Conservation (phyloP, 805 yeast genomes). For the Candida ipomoeae region DNA sequence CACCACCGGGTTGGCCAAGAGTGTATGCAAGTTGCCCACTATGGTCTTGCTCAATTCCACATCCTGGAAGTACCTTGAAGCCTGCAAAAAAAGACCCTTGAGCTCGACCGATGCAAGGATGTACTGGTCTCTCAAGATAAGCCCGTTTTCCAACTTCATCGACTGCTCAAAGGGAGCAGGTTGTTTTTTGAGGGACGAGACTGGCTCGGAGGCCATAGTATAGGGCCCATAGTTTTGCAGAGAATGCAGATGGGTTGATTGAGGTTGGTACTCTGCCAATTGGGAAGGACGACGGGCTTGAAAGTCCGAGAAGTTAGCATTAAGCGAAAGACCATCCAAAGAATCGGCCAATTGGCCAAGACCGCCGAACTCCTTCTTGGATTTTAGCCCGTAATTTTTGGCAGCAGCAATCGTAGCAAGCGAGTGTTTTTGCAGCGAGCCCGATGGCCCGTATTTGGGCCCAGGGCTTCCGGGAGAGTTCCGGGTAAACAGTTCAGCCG, state of each 20-base stretch:
- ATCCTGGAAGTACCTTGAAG: slow-evolving; percentile 51
- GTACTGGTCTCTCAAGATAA: slow-evolving; percentile 49
- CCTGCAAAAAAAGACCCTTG: slow-evolving; percentile 44
- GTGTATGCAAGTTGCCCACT: slow-evolving; percentile 22
- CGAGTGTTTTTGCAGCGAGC: slow-evolving; percentile 9
- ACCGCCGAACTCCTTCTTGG: slow-evolving; percentile 15
- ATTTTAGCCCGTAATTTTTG: slow-evolving; percentile 23
- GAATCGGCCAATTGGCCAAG: slow-evolving; percentile 25
- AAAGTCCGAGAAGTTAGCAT: slow-evolving; percentile 34
- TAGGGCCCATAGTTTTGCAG: not conserved
- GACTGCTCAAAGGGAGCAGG: not conserved
- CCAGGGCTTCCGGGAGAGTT: slow-evolving; percentile 5
- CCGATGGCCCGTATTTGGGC: not conserved
- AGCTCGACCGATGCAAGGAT: slow-evolving; percentile 60
- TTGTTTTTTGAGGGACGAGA: not conserved
- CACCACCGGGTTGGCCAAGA: slow-evolving; percentile 27
- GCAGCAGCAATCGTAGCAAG: slow-evolving; percentile 29
- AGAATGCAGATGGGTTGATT: not conserved
- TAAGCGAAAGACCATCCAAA: slow-evolving; percentile 28
- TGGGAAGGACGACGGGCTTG: slow-evolving; percentile 43
- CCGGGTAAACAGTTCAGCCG: slow-evolving; percentile 60
- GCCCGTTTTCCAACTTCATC: slow-evolving; percentile 59
- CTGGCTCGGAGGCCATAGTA: not conserved
- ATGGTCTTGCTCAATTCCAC: slow-evolving; percentile 25
- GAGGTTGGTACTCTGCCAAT: slow-evolving; percentile 24